Conservation (phyloP, 257 asterid genomes). For the Echites panduratus region DNA sequence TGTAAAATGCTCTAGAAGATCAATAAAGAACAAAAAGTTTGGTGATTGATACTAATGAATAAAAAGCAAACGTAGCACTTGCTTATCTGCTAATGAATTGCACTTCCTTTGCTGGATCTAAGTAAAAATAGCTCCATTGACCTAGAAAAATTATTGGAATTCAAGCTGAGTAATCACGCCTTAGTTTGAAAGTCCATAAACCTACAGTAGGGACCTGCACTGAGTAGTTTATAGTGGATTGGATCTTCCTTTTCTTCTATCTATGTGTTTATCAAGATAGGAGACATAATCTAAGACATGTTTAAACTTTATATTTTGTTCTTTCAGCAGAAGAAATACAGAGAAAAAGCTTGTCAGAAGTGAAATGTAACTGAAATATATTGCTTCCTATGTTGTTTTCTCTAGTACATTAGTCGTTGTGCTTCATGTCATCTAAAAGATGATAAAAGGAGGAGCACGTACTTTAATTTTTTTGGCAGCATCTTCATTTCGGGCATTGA, state of each 20-base stretch:
- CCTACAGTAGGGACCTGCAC: not conserved
- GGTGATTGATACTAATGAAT: not conserved
- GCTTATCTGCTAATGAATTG: not conserved
- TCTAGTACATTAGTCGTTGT: not conserved
- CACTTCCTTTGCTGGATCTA: not conserved
- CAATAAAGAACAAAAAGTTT: not conserved
- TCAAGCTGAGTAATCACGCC: not conserved
- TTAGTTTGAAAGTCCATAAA: not conserved
- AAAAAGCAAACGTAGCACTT: not conserved
- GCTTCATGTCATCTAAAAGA: not conserved
- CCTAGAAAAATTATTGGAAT: not conserved
- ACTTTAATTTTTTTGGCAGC: slow-evolving; percentile 68
- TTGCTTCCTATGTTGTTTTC: not conserved
- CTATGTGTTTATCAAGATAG: not conserved
- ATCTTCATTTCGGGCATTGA: slow-evolving; percentile 73
- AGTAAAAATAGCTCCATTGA: not conserved
- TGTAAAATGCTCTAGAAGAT: not conserved
- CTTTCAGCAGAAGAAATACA: not conserved
- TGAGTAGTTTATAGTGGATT: not conserved
- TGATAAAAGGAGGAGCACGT: slow-evolving; percentile 11
- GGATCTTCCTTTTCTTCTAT: not conserved
- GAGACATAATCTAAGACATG: not conserved
- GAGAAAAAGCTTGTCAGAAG: not conserved
- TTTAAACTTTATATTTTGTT: not conserved
- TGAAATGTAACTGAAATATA: not conserved